Evolutionary conservation across 805 yeast species (phyloP).

Genomic region (Spathaspora sp.): DNA sequence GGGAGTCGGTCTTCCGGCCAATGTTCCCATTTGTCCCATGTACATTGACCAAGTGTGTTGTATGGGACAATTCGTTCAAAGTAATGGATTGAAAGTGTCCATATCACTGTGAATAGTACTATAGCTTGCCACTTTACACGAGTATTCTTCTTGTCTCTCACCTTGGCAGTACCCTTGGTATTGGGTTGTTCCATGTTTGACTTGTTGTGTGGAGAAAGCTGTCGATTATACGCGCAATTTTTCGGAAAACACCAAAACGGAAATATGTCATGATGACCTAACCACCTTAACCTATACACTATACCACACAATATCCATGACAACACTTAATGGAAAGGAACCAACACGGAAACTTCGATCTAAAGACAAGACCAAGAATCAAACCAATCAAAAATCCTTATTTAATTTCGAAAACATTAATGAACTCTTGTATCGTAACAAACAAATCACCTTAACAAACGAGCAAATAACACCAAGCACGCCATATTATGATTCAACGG

Average conservation of each 20-base stretch:
- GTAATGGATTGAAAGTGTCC: slow-evolving; percentile 27
- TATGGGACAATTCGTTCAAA: slow-evolving; percentile 29
- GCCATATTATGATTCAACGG: not conserved
- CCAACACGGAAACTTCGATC: slow-evolving; percentile 24
- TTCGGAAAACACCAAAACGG: not conserved
- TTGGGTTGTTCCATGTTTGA: too few relatives aligned
- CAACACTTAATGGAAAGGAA: slow-evolving; percentile 1
- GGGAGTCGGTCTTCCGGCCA: slow-evolving; percentile 42
- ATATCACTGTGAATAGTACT: slow-evolving; percentile 4
- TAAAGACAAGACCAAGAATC: slow-evolving; percentile 14
- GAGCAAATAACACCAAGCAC: not conserved
- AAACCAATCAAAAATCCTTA: slow-evolving; percentile 13
- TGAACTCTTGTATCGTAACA: slow-evolving; percentile 17
- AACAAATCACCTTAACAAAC: slow-evolving; percentile 13
- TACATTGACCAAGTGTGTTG: slow-evolving; percentile 21
- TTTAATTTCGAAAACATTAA: slow-evolving; percentile 34
- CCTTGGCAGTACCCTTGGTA: too few relatives aligned
- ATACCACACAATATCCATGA: too few relatives aligned
- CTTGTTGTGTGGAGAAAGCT: too few relatives aligned
- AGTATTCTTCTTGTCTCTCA: not conserved
- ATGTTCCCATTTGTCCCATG: slow-evolving; percentile 67
- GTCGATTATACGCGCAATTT: too few relatives aligned
- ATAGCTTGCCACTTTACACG: not conserved
- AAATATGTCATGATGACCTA: not conserved
- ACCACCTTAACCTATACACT: not conserved